Base-by-base conservation (phyloP, 176 grass and related monocot genomes). In the Oryza longistaminata region DNA sequence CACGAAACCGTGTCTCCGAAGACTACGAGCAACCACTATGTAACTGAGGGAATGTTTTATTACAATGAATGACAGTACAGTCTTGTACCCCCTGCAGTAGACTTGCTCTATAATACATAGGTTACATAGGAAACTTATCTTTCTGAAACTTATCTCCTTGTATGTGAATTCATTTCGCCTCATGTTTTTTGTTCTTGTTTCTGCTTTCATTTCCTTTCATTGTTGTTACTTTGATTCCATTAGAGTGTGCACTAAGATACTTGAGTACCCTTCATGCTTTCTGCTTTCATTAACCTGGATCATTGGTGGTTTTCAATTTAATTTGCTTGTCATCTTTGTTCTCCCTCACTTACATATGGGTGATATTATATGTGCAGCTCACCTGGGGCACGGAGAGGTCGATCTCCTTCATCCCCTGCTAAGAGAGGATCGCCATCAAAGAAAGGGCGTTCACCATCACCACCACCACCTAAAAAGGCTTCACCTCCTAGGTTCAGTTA, bases 381-480 rank as follows among this genome's bases (percentile, higher is more conserved):
- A 45, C 73, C 89, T 87, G 82, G 87, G 83, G 85, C 79, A 67
- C 78, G 60, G 81, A 94, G 73, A 74, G 96, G 86, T 21, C 89
- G 75, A n/a, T 92, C 90, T 24, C 81, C 93, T 75, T 91, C 93
- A 81, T 78, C 91, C 19, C 78, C 88, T 9, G 46, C 90, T 68
- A 93, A 95, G 85, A 93, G 50, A 90, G 92, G 87, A 82, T 97
- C 91, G 61, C 89, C 92, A 17, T 81, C 83, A 42, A 95, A 70
- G 69, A 93, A 87, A 82, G 92, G 35, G 2, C 87, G 48, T 74
- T 97, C 91, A 3, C 61, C 85, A 68, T 88, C 95, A 17, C 90
- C 95, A 46, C 90, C 95, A 45, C 85, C 83, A 19, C 66, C 85
- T 67, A 99, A 94, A 81, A 99, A 89, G 90, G 88, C 88, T 87